phyloP scores from a whole-genome alignment of 192 early-diverging fungal species.

The Backusella mclennaniae region DNA sequence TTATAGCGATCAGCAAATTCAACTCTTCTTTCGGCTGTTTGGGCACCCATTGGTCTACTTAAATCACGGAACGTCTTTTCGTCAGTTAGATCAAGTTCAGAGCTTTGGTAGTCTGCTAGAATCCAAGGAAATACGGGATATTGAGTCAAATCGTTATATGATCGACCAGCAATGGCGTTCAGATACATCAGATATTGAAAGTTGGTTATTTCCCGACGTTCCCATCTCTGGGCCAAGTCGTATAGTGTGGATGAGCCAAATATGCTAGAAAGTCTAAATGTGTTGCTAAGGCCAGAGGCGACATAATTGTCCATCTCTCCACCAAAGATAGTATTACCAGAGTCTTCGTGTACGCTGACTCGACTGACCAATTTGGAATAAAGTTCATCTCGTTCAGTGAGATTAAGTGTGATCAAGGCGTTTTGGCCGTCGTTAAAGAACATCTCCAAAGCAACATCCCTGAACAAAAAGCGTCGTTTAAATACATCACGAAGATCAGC shows the following conservation, averaged over 20 bases:
- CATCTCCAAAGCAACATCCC: constrained; percentile 75
- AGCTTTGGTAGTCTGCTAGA: constrained; percentile 73
- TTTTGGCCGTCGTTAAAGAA: constrained; percentile 78
- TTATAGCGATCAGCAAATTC: constrained; percentile 66
- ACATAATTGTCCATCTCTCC: constrained; percentile 27
- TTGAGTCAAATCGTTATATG: constrained; percentile 87
- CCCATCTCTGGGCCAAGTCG: constrained; percentile 80
- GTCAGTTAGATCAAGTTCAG: constrained; percentile 74
- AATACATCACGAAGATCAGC: constrained; percentile 67
- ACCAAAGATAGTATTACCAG: constrained; percentile 49
- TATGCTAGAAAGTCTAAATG: constrained; percentile 57
- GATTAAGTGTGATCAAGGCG: constrained; percentile 69
- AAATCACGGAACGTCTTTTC: constrained; percentile 84
- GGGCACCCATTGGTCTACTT: constrained; percentile 88
- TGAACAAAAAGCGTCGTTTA: constrained; percentile 58
- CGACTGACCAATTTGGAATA: constrained; percentile 60
- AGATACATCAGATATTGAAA: constrained; percentile 96
- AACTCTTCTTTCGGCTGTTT: constrained; percentile 62
- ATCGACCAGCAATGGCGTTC: constrained; percentile 85
- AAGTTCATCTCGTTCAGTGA: constrained; percentile 62
- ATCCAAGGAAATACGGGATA: constrained; percentile 98
- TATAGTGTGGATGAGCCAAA: constrained; percentile 61
- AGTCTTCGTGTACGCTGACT: constrained; percentile 45
- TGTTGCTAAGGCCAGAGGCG: constrained; percentile 23
- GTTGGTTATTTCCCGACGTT: constrained; percentile 83